Conservation (phyloP, 257 asterid genomes). For the Buddleja alternifolia region DNA sequence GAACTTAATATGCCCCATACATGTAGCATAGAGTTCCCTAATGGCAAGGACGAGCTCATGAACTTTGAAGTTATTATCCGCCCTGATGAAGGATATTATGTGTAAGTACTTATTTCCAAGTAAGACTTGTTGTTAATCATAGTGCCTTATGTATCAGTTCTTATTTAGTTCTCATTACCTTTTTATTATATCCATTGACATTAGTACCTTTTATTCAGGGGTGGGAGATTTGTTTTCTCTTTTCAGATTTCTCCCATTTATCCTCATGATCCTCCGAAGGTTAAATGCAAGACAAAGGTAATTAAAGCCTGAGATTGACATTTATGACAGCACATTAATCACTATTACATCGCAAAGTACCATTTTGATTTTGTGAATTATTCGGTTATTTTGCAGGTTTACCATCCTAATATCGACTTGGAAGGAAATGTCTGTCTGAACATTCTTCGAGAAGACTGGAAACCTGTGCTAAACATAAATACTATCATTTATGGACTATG, state of each 20-base stretch:
- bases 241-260: slow-evolving; percentile 90
- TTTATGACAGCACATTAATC: background rate
- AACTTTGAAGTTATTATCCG: slow-evolving; percentile 90
- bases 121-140: background rate
- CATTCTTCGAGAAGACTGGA: slow-evolving; percentile 99
- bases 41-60: slow-evolving; percentile 96
- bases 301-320: background rate
- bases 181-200: slow-evolving; percentile 16
- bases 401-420: slow-evolving; percentile 94
- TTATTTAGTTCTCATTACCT: slow-evolving; percentile 2
- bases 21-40: slow-evolving; percentile 83
- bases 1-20: slow-evolving; percentile 88
- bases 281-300: slow-evolving; percentile 99
- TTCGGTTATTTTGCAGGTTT: slow-evolving; percentile 56
- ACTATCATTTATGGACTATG: slow-evolving; percentile 85
- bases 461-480: slow-evolving; percentile 93
- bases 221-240: slow-evolving; percentile 85
- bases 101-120: slow-evolving; percentile 46
- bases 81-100: slow-evolving; percentile 89
- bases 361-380: too few species aligned
- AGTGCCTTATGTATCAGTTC: slow-evolving; percentile 2
- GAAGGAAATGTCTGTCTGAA: slow-evolving; percentile 98
- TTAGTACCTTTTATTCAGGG: slow-evolving; percentile 44
- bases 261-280: slow-evolving; percentile 99
- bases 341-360: background rate